Percentiles rank a stretch among this genome's conserved stretches.
phyloP scores from a whole-genome alignment of 2,329 filamentous ascomycete genomes.

The Leptographium wingfieldii region DNA sequence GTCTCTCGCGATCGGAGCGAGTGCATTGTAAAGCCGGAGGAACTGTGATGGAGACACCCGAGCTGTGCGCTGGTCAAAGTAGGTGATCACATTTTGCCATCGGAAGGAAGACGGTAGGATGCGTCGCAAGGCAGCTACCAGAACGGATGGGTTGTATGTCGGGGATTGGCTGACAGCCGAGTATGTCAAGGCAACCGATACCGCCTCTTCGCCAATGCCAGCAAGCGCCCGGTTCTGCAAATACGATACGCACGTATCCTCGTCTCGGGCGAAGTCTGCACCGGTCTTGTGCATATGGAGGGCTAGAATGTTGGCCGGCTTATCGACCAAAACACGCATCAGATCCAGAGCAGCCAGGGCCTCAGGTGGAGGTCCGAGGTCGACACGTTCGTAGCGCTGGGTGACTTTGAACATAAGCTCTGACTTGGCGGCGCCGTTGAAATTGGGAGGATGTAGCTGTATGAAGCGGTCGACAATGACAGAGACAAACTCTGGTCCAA shows the following conservation, averaged over 20 bases:
- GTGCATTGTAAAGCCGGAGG: constrained; percentile 62
- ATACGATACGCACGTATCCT: constrained; percentile 49
- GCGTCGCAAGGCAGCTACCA: constrained; percentile 52
- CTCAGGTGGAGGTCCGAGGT: constrained; percentile 54
- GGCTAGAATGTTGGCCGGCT: constrained; percentile 42
- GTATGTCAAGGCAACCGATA: constrained; percentile 66
- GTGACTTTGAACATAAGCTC: constrained; percentile 55
- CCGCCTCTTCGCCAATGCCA: constrained; percentile 64
- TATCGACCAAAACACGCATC: constrained; percentile 49
- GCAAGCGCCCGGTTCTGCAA: constrained; percentile 39
- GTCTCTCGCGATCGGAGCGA: constrained; percentile 59
- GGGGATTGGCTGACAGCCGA: constrained; percentile 45
- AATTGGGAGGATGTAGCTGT: constrained; percentile 74
- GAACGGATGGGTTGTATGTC: constrained; percentile 35
- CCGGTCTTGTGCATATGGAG: constrained; percentile 64
- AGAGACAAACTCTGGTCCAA: constrained; percentile 59
- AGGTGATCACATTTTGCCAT: constrained; percentile 60
- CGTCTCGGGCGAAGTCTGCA: constrained; percentile 58
- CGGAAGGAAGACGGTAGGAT: constrained; percentile 50
- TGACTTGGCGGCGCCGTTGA: constrained; percentile 61
- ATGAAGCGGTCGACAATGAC: constrained; percentile 76
- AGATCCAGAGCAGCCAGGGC: constrained; percentile 61
- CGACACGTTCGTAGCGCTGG: constrained; percentile 53
- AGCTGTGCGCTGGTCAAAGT: constrained; percentile 69
- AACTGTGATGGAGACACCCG: constrained; percentile 72